Percentiles rank a stretch among this genome's conserved stretches.
These are phyloP conservation scores for Calonectria pteridis DNA, from an alignment of 2,329 filamentous ascomycete species.

Conservation along the genomic window DNA sequence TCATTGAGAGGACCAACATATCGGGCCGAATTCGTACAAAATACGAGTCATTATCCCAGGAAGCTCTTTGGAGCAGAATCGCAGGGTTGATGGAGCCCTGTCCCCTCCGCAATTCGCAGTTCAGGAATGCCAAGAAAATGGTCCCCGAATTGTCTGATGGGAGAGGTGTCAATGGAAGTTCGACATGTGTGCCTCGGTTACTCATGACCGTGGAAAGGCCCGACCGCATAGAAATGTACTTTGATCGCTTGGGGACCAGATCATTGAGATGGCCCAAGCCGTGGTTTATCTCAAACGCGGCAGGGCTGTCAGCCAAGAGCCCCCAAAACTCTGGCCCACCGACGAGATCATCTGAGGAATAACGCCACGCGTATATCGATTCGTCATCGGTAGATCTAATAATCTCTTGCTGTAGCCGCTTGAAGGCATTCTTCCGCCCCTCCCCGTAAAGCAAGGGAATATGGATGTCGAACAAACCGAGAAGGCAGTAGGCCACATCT, in stretches of 20 bases:
- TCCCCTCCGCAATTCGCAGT: slow-evolving; percentile 44
- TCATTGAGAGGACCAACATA: slow-evolving; percentile 40
- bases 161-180: slow-evolving; percentile 45
- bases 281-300: slow-evolving; percentile 40
- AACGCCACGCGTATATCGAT: slow-evolving; percentile 46
- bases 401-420: slow-evolving; percentile 45
- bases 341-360: slow-evolving; percentile 28
- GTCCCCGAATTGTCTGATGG: slow-evolving; percentile 41
- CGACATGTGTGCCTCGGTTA: slow-evolving; percentile 42
- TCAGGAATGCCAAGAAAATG: slow-evolving; percentile 45
- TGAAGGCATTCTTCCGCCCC: slow-evolving; percentile 45
- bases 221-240: slow-evolving; percentile 42
- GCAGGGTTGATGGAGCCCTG: slow-evolving; percentile 39
- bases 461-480: slow-evolving; percentile 50
- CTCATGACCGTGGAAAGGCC: slow-evolving; percentile 36
- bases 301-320: slow-evolving; percentile 43
- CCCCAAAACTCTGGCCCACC: slow-evolving; percentile 41
- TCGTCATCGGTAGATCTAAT: slow-evolving; percentile 46
- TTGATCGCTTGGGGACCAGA: slow-evolving; percentile 34
- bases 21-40: slow-evolving; percentile 46
- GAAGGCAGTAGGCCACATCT: slow-evolving; percentile 49
- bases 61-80: slow-evolving; percentile 45
- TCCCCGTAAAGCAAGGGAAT: slow-evolving; percentile 52
- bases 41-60: slow-evolving; percentile 45
- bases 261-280: slow-evolving; percentile 34